phyloP scores from a whole-genome alignment of 78 protist species.

The Emiliania huxleyi region DNA sequence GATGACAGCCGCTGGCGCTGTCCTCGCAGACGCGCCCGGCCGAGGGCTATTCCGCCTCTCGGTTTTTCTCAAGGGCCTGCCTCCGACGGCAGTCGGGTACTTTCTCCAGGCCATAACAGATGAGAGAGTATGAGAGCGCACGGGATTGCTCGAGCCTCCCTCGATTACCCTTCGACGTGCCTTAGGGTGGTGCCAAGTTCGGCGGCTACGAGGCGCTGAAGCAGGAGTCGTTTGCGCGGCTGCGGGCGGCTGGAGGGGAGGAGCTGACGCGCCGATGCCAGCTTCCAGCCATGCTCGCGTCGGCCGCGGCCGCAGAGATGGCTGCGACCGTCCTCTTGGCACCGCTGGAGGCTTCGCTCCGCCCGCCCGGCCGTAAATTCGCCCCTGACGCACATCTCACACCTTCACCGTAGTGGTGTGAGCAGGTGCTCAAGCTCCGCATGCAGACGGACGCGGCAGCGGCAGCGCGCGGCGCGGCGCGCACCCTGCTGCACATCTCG shows the following conservation, averaged over 20 bases:
- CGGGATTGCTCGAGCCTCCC: too few species aligned
- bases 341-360: not conserved
- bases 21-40: not conserved
- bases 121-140: too few species aligned
- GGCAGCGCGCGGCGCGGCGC: not conserved
- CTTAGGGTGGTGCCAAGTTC: constrained; percentile 25
- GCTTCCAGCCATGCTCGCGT: not conserved
- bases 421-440: constrained; percentile 7
- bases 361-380: not conserved
- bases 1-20: not conserved
- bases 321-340: not conserved
- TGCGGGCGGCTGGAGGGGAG: not conserved
- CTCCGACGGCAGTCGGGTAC: not conserved
- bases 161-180: too few species aligned
- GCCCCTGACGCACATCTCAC: not conserved
- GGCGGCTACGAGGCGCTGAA: constrained; percentile 13
- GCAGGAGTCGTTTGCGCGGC: not conserved
- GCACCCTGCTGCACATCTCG: not conserved
- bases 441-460: not conserved
- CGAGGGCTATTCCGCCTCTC: not conserved
- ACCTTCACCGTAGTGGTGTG: not conserved
- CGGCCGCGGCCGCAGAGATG: not conserved
- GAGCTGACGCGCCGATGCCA: too few species aligned
- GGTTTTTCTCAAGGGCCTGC: not conserved
- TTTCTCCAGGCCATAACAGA: too few species aligned